phyloP scores from a whole-genome alignment of 306 rosid genomes.

The Vigna hirtella region DNA sequence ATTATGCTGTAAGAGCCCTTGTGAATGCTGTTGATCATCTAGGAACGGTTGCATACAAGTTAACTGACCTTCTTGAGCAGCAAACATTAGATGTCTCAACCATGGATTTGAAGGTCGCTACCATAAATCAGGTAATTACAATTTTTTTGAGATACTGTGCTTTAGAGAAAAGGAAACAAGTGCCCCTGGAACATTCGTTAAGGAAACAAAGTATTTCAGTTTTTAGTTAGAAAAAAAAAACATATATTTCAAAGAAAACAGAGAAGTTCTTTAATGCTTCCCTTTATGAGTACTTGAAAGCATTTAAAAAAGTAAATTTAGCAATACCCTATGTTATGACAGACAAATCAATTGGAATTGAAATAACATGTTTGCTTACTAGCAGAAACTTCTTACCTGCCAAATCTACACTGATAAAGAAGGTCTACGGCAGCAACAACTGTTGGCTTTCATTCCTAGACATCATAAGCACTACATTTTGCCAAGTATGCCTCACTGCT shows the following conservation, averaged over 20 bases:
- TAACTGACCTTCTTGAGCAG: constrained; percentile 91
- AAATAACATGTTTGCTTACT: constrained; percentile 45
- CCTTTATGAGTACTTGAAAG: not conserved
- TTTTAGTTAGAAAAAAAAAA: not conserved
- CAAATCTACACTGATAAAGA: constrained; percentile 79
- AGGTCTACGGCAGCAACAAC: constrained; percentile 91
- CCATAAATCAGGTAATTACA: constrained; percentile 78
- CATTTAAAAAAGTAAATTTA: constrained; percentile 4
- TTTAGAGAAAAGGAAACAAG: not conserved
- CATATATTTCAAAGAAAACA: not conserved
- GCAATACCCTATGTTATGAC: not conserved
- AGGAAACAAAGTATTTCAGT: constrained; percentile 3
- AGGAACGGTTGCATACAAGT: constrained; percentile 97
- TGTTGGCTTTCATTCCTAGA: constrained; percentile 88
- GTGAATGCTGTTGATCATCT: constrained; percentile 99
- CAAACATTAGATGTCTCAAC: constrained; percentile 80
- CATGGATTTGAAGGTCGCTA: constrained; percentile 75
- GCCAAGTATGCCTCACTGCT: constrained; percentile 72
- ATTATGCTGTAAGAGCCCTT: constrained; percentile 91
- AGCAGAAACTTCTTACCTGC: constrained; percentile 84
- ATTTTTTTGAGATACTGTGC: constrained; percentile 4
- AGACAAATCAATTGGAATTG: constrained; percentile 39
- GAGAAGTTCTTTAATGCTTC: not conserved
- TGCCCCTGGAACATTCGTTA: not conserved
- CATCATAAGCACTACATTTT: constrained; percentile 97